Percentiles rank a stretch among this genome's conserved stretches.
phyloP scores from a whole-genome alignment of 2,329 filamentous ascomycete genomes.

The Rhexocercosporidium sp. region DNA sequence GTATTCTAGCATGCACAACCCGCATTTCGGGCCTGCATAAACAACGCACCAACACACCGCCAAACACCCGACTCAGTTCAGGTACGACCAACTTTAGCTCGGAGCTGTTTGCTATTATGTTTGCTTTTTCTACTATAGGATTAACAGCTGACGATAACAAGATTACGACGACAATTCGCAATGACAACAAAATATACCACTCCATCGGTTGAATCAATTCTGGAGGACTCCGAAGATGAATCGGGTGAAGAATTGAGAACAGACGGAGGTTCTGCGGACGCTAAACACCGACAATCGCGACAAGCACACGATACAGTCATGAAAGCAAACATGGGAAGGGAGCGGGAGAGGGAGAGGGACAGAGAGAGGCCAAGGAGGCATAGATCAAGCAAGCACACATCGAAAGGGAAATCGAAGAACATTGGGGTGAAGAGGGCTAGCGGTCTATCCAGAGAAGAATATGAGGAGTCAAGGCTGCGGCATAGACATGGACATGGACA shows the following conservation, averaged over 20 bases:
- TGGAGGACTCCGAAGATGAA: conserved; percentile 39
- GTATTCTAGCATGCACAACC: conserved; percentile 24
- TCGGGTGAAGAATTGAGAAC: conserved; percentile 29
- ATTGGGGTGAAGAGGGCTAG: conserved; percentile 27
- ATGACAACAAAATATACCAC: conserved; percentile 39
- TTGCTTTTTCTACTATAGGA: conserved; percentile 28
- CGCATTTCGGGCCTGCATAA: conserved; percentile 29
- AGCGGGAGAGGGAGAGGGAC: conserved; percentile 26
- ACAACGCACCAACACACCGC: conserved; percentile 30
- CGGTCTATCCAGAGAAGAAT: conserved; percentile 25
- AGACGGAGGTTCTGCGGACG: conserved; percentile 21
- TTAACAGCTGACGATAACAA: conserved; percentile 23
- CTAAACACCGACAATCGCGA: conserved; percentile 20
- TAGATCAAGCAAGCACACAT: conserved; percentile 30
- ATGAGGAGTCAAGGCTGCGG: conserved; percentile 24
- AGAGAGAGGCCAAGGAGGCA: conserved; percentile 30
- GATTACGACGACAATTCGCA: conserved; percentile 14
- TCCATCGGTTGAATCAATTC: conserved; percentile 38
- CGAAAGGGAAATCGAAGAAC: conserved; percentile 33
- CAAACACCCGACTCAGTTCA: conserved; percentile 25
- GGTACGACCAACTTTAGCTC: conserved; percentile 28
- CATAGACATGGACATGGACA: conserved; percentile 30
- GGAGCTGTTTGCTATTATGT: conserved; percentile 6
- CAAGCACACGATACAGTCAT: conserved; percentile 28
- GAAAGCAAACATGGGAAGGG: conserved; percentile 34